Conservation (phyloP, 2,329 filamentous ascomycete genomes). For the Zymoseptoria pseudotritici region DNA sequence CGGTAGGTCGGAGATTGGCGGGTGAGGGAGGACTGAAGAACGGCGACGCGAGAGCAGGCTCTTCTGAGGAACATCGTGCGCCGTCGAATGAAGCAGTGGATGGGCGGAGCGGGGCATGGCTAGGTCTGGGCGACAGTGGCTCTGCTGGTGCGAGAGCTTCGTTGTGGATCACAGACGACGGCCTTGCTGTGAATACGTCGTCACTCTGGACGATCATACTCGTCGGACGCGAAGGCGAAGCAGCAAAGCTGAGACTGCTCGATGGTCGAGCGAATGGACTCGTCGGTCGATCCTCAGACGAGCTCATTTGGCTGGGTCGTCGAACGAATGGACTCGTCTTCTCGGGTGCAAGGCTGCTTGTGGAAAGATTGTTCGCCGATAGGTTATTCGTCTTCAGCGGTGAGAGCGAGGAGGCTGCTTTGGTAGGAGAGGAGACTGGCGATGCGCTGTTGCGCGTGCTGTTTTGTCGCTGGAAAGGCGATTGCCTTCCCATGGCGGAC, state of each 20-base stretch:
- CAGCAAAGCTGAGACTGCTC: constrained; percentile 24
- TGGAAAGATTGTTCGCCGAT: constrained; percentile 24
- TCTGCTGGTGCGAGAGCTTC: constrained; percentile 1
- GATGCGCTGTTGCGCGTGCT: constrained; percentile 24
- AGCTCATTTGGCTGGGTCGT: constrained; percentile 29
- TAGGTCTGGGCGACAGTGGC: neutral
- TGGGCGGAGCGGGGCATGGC: neutral
- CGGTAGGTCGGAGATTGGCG: constrained; percentile 30
- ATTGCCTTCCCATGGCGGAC: constrained; percentile 21
- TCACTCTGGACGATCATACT: constrained; percentile 16
- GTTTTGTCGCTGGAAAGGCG: constrained; percentile 24
- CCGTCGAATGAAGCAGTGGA: constrained; percentile 10
- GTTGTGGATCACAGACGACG: constrained; percentile 3
- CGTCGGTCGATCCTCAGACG: constrained; percentile 22
- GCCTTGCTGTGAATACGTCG: constrained; percentile 2
- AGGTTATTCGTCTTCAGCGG: constrained; percentile 19
- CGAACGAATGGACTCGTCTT: constrained; percentile 30
- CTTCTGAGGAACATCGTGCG: constrained; percentile 15
- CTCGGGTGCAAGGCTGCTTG: constrained; percentile 24
- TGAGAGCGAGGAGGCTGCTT: constrained; percentile 22
- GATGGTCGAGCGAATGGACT: constrained; percentile 31
- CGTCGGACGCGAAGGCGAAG: constrained; percentile 15
- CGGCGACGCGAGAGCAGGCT: constrained; percentile 14
- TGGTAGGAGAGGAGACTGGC: constrained; percentile 33
- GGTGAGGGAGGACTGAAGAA: constrained; percentile 23